A percentile compares a stretch with the other conserved stretches of the same genome.
phyloP scores from a whole-genome alignment of 2,329 filamentous ascomycete species.

The Amauroascus niger region DNA sequence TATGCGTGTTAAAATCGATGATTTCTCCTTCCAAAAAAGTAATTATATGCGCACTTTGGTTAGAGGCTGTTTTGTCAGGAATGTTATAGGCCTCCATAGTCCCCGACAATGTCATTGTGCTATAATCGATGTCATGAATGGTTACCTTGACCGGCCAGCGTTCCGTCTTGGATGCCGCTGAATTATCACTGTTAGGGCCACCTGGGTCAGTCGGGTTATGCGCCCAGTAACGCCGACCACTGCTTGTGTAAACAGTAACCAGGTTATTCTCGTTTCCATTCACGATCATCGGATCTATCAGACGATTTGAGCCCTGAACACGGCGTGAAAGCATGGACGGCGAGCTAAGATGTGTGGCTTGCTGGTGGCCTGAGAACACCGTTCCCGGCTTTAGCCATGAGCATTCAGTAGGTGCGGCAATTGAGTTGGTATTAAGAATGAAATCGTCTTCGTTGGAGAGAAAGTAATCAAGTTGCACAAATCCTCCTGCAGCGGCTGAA shows the following conservation, averaged over 20 bases:
- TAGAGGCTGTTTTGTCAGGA: conserved; percentile 42
- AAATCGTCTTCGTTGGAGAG: conserved; percentile 48
- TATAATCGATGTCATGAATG: conserved; percentile 52
- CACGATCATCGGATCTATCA: conserved; percentile 28
- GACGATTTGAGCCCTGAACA: conserved; percentile 21
- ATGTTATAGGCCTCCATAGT: conserved; percentile 64
- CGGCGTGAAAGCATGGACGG: conserved; percentile 26
- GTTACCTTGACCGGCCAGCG: conserved; percentile 60
- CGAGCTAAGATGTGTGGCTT: conserved; percentile 38
- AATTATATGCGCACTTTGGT: conserved; percentile 41
- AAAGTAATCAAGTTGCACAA: conserved; percentile 46
- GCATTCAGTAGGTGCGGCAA: conserved; percentile 44
- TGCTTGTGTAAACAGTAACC: conserved; percentile 31
- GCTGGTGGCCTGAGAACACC: conserved; percentile 53
- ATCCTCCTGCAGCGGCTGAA: conserved; percentile 44
- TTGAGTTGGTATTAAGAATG: conserved; percentile 44
- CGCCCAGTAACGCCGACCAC: conserved; percentile 30
- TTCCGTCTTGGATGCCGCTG: conserved; percentile 39
- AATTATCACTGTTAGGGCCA: conserved; percentile 8
- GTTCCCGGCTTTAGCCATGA: conserved; percentile 55
- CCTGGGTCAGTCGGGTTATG: conserved; percentile 22
- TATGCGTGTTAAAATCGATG: conserved; percentile 50
- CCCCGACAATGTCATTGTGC: conserved; percentile 53
- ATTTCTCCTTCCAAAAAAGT: conserved; percentile 58
- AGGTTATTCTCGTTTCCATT: conserved; percentile 28